phyloP scores from a whole-genome alignment of 2,329 filamentous ascomycete species.

The Arthrocladium fulminans region DNA sequence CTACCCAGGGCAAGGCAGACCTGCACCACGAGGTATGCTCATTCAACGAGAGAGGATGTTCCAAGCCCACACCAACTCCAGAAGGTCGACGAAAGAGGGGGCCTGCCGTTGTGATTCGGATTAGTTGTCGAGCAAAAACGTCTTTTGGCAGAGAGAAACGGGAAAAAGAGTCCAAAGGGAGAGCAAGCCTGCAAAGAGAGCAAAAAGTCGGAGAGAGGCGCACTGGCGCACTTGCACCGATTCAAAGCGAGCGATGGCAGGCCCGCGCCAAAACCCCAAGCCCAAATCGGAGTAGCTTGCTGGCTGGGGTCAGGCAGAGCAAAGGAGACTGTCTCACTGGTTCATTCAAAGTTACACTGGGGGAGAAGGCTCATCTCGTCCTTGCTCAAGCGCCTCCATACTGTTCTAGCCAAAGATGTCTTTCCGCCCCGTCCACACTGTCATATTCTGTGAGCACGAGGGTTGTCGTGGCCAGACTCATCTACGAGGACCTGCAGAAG shows the following conservation, averaged over 20 bases:
- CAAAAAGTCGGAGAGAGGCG: constrained; percentile 2
- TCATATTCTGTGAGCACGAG: too few relatives aligned
- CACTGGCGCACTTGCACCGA: background rate
- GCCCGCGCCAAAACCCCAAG: background rate
- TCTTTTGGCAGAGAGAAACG: background rate
- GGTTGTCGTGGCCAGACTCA: too few relatives aligned
- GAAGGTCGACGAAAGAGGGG: background rate
- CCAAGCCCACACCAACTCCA: background rate
- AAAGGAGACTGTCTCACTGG: too few relatives aligned
- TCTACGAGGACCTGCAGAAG: too few relatives aligned
- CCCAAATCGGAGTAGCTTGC: background rate
- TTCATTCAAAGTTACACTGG: too few relatives aligned
- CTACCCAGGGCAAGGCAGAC: constrained; percentile 6
- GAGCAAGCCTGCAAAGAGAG: background rate
- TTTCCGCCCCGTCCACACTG: too few relatives aligned
- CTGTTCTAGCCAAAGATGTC: too few relatives aligned
- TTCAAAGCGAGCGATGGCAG: background rate
- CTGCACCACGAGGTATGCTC: constrained; percentile 2
- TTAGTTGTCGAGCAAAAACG: background rate
- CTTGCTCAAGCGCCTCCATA: too few relatives aligned
- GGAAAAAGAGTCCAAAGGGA: background rate
- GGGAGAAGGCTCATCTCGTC: too few relatives aligned
- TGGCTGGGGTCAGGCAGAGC: background rate
- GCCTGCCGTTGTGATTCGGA: background rate
- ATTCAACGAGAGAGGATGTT: constrained; percentile 1